Percentiles rank a stretch among this genome's conserved stretches.
phyloP scores from a whole-genome alignment of 805 yeast species.

The Kregervanrija delftensis region DNA sequence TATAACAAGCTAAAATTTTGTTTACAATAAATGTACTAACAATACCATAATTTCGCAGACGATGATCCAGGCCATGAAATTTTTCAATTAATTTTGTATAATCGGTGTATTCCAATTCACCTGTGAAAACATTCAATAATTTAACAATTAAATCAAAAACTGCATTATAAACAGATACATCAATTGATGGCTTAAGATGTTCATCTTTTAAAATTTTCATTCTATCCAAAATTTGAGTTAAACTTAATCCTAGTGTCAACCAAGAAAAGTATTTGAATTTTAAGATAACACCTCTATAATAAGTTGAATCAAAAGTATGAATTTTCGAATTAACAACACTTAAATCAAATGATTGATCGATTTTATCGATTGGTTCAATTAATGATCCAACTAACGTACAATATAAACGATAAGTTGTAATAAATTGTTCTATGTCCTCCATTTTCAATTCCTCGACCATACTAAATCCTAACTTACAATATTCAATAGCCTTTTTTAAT shows the following conservation, averaged over 20 bases:
- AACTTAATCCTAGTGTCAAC: slow-evolving; percentile 10
- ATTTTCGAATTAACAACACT: slow-evolving; percentile 11
- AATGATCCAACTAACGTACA: slow-evolving; percentile 34
- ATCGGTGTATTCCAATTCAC: slow-evolving; percentile 2
- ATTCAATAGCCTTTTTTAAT: slow-evolving; percentile 34
- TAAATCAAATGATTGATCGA: slow-evolving; percentile 19
- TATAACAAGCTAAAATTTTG: slow-evolving; percentile 3
- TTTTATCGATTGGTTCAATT: slow-evolving; percentile 33
- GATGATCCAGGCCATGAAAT: neutral
- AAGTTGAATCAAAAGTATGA: neutral
- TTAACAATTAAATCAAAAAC: slow-evolving; percentile 1
- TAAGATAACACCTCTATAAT: slow-evolving; percentile 3
- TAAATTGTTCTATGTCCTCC: slow-evolving; percentile 28
- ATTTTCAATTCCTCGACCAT: slow-evolving; percentile 28
- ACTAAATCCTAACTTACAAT: slow-evolving; percentile 32
- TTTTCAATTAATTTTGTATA: neutral
- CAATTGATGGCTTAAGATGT: neutral
- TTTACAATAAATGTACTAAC: neutral
- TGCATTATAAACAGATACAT: neutral
- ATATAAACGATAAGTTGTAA: slow-evolving; percentile 36
- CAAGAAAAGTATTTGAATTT: slow-evolving; percentile 12
- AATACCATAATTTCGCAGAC: neutral
- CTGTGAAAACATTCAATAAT: slow-evolving; percentile 4
- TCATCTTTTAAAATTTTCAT: slow-evolving; percentile 1
- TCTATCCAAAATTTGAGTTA: slow-evolving; percentile 6